Evolutionary conservation across 1,284 basidiomycete genomes (phyloP).

Genomic region (Cryptococcus sp.): DNA sequence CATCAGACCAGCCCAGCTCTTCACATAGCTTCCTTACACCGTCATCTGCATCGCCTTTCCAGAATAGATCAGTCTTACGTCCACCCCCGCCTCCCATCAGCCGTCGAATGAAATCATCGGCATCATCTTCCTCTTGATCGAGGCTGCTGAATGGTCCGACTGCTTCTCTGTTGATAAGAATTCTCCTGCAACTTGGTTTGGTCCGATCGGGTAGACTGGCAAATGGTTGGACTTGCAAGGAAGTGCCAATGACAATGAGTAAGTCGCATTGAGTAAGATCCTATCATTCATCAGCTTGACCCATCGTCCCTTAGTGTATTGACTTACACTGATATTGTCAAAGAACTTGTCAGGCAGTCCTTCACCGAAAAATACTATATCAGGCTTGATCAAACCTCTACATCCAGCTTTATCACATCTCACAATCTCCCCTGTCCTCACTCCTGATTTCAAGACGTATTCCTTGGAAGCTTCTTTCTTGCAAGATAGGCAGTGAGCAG

Average conservation of each 20-base stretch:
- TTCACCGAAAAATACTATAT: conserved; percentile 95
- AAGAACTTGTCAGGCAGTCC: conserved; percentile 49
- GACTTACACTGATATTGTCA: conserved; percentile 26
- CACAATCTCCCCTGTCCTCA: conserved; percentile 60
- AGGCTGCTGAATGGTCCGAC: conserved; percentile 47
- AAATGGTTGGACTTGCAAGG: conserved; percentile 57
- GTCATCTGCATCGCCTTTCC: conserved; percentile 45
- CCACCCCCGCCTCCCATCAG: neutral
- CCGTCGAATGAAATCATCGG: neutral
- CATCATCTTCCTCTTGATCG: neutral
- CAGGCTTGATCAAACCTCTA: conserved; percentile 74
- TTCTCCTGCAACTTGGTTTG: conserved; percentile 43
- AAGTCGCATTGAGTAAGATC: conserved; percentile 64
- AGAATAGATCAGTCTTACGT: conserved; percentile 35
- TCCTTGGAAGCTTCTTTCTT: conserved; percentile 54
- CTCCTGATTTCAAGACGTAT: conserved; percentile 62
- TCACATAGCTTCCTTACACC: conserved; percentile 30
- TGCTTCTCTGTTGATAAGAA: conserved; percentile 55
- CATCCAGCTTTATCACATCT: conserved; percentile 55
- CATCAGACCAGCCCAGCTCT: conserved; percentile 43
- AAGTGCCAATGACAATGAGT: conserved; percentile 88
- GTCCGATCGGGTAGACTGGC: conserved; percentile 52
- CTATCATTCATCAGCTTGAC: conserved; percentile 2
- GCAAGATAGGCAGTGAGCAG: conserved; percentile 74
- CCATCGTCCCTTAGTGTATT: neutral